Conservation (phyloP, 1,284 basidiomycete genomes). For the Ceratobasidium sp. region DNA sequence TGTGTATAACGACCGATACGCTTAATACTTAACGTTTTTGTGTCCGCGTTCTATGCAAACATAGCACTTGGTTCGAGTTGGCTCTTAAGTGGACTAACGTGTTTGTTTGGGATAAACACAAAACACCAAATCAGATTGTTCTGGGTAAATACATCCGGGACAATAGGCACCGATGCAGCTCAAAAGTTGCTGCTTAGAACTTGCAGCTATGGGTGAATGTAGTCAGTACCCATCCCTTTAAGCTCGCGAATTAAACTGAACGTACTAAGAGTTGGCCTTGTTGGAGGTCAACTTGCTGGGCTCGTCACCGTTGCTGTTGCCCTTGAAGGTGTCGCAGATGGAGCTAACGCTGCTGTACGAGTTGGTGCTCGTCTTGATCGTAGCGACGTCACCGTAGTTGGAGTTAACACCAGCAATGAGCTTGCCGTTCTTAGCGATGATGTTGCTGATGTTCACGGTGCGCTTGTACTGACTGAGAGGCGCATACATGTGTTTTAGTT, state of each 20-base stretch:
- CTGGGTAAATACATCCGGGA: too few relatives aligned
- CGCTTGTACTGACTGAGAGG: constrained; percentile 50
- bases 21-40: too few relatives aligned
- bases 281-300: constrained; percentile 39
- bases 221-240: not conserved
- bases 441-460: constrained; percentile 52
- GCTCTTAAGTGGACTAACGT: too few relatives aligned
- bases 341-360: constrained; percentile 31
- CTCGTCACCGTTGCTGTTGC: constrained; percentile 38
- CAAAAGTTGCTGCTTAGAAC: constrained; percentile 7
- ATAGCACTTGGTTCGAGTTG: too few relatives aligned
- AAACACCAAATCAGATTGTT: too few relatives aligned
- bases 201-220: constrained; percentile 13
- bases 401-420: constrained; percentile 46
- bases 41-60: too few relatives aligned
- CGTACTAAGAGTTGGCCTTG: constrained; percentile 34
- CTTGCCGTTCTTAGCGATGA: constrained; percentile 44
- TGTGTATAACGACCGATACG: too few relatives aligned
- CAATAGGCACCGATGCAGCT: too few relatives aligned
- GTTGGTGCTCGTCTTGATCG: constrained; percentile 33
- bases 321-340: constrained; percentile 44
- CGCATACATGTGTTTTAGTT: constrained; percentile 6
- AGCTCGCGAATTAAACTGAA: not conserved
- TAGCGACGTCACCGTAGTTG: constrained; percentile 47
- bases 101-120: too few relatives aligned